These are phyloP conservation scores for Daldinia eschscholtzii DNA, from an alignment of 2,329 filamentous ascomycete genomes.

Conservation along the genomic window DNA sequence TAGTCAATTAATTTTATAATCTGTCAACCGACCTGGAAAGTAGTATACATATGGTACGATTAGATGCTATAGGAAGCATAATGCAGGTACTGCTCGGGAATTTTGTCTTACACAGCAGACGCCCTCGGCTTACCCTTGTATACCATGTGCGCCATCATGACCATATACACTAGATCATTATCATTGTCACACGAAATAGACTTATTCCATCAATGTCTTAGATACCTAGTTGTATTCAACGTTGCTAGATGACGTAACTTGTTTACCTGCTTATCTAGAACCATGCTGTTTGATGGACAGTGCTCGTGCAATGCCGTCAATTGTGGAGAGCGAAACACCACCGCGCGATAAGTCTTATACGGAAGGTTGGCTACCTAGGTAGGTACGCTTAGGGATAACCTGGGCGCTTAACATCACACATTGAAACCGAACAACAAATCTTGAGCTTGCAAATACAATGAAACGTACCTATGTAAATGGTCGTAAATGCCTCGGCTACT, in stretches of 20 bases:
- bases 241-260: neutral
- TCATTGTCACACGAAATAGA: neutral
- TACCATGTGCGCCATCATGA: neutral
- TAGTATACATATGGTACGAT: conserved; percentile 5
- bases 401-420: conserved; percentile 9
- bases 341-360: conserved; percentile 2
- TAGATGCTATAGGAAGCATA: conserved; percentile 3
- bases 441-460: neutral
- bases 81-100: conserved; percentile 29
- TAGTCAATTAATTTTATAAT: neutral
- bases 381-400: neutral
- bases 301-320: neutral
- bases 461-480: conserved; percentile 3
- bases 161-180: neutral
- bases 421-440: conserved; percentile 23
- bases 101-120: conserved; percentile 11
- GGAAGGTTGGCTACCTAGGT: conserved; percentile 7
- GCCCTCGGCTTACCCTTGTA: conserved; percentile 19
- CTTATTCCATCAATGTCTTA: conserved; percentile 4
- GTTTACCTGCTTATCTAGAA: conserved; percentile 3
- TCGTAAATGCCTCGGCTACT: conserved; percentile 6
- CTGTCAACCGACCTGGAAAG: neutral
- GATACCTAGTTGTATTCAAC: neutral
- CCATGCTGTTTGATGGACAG: conserved; percentile 1
- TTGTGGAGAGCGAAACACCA: conserved; percentile 3